Conservation (phyloP, 2,329 filamentous ascomycete genomes). For the Periconia sp. region DNA sequence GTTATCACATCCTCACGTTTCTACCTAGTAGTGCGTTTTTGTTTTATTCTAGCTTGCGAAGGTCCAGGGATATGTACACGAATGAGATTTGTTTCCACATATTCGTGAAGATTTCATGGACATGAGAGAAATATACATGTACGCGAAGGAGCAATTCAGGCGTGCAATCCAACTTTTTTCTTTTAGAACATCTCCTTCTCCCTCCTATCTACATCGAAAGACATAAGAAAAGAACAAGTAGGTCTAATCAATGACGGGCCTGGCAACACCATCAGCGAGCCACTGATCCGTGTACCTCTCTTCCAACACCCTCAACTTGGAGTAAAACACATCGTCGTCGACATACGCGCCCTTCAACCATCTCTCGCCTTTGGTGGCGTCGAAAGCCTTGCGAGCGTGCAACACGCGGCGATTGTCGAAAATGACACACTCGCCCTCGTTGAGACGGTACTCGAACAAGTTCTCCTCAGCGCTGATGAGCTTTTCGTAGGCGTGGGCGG, state of each 20-base stretch:
- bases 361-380: conserved; percentile 65
- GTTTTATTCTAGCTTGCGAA: too few relatives aligned
- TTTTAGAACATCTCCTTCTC: too few relatives aligned
- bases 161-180: too few relatives aligned
- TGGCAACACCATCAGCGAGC: conserved; percentile 37
- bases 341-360: conserved; percentile 90
- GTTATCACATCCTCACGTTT: too few relatives aligned
- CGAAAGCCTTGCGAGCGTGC: conserved; percentile 79
- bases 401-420: conserved; percentile 87
- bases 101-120: too few relatives aligned
- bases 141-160: too few relatives aligned
- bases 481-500: conserved; percentile 58
- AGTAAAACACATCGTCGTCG: conserved; percentile 63
- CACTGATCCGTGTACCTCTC: conserved; percentile 37
- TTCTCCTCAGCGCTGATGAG: conserved; percentile 60
- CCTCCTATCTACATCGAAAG: too few relatives aligned
- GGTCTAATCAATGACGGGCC: conserved; percentile 18
- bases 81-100: too few relatives aligned
- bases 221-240: too few relatives aligned
- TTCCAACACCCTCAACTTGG: conserved; percentile 48
- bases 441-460: conserved; percentile 71
- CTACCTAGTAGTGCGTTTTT: too few relatives aligned
- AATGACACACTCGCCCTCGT: conserved; percentile 85
- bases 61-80: too few relatives aligned
- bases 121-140: too few relatives aligned